Conservation (phyloP, 2,329 filamentous ascomycete species). For the Lasiodiplodia sp. region DNA sequence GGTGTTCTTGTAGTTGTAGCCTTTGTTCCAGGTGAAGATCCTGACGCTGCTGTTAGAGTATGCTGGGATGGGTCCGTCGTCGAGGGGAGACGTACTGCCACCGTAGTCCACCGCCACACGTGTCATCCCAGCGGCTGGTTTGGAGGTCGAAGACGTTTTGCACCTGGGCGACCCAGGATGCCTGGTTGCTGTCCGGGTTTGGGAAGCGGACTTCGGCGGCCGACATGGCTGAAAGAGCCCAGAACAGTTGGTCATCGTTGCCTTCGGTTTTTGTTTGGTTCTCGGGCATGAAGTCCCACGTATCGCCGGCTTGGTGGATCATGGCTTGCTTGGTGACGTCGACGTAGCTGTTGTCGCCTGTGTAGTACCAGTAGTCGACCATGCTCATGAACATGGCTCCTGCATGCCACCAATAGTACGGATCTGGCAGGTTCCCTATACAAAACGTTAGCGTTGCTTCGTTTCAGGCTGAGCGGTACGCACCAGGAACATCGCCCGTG, state of each 20-base stretch:
- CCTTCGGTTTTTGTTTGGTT: slow-evolving; percentile 48
- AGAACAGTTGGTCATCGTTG: slow-evolving; percentile 66
- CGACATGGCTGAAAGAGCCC: slow-evolving; percentile 63
- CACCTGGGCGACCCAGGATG: slow-evolving; percentile 53
- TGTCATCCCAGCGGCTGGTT: slow-evolving; percentile 40
- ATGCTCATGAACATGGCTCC: slow-evolving; percentile 69
- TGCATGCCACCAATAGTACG: slow-evolving; percentile 73
- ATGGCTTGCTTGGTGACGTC: slow-evolving; percentile 64
- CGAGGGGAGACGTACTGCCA: slow-evolving; percentile 38
- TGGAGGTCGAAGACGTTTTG: slow-evolving; percentile 50
- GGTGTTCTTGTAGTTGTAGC: slow-evolving; percentile 48
- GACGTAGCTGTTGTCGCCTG: slow-evolving; percentile 76
- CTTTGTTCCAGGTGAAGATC: slow-evolving; percentile 44
- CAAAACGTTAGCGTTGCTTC: not conserved
- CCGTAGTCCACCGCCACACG: slow-evolving; percentile 45
- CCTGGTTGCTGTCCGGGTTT: slow-evolving; percentile 47
- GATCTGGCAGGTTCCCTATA: slow-evolving; percentile 56
- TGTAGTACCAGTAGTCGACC: slow-evolving; percentile 87
- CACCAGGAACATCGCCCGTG: slow-evolving; percentile 62
- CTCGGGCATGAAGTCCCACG: slow-evolving; percentile 38
- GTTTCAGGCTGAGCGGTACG: slow-evolving; percentile 41
- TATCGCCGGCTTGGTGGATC: slow-evolving; percentile 42
- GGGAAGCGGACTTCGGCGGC: slow-evolving; percentile 61
- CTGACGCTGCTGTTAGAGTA: slow-evolving; percentile 78
- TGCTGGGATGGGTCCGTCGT: slow-evolving; percentile 51